phyloP scores from a whole-genome alignment of 2,329 filamentous ascomycete genomes.

The Davidsoniella australis region DNA sequence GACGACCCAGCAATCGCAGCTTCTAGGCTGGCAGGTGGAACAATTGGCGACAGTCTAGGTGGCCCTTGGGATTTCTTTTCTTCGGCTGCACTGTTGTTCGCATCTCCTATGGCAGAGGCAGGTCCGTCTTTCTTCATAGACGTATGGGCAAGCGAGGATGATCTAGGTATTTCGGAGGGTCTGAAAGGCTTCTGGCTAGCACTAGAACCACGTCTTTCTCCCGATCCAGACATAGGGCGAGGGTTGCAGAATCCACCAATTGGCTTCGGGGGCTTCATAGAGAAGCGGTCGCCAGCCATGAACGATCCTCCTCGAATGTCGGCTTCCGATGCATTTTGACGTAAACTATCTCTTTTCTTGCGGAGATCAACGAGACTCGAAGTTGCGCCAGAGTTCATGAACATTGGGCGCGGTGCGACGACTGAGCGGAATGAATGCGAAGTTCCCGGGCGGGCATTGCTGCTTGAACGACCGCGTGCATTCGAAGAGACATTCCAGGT shows the following conservation, averaged over 20 bases:
- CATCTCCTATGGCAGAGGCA: conserved; percentile 3
- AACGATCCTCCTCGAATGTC: background rate
- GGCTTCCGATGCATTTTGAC: conserved; percentile 3
- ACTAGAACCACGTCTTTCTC: background rate
- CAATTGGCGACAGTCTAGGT: background rate
- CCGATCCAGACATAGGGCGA: background rate
- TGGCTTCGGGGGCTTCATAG: conserved; percentile 12
- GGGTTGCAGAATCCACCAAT: conserved; percentile 4
- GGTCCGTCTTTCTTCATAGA: conserved; percentile 1
- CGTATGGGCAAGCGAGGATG: background rate
- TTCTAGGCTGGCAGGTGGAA: conserved; percentile 4
- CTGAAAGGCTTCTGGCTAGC: conserved; percentile 2
- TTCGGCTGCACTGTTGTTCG: background rate
- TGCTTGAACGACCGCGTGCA: conserved; percentile 3
- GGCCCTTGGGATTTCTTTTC: background rate
- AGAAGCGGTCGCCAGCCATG: background rate
- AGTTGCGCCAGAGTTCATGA: conserved; percentile 11
- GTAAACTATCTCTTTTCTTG: conserved; percentile 9
- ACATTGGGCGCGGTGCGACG: conserved; percentile 10
- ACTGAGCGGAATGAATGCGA: conserved; percentile 11
- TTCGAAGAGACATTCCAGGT: conserved; percentile 5
- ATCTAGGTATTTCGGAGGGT: background rate
- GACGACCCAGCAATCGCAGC: background rate
- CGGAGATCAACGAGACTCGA: conserved; percentile 8
- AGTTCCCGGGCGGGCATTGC: conserved; percentile 13